Evolutionary conservation across 2,329 filamentous ascomycete genomes (phyloP), one percentile per base, ranked within the genome.

Genomic region (Trichoderma sp.): DNA sequence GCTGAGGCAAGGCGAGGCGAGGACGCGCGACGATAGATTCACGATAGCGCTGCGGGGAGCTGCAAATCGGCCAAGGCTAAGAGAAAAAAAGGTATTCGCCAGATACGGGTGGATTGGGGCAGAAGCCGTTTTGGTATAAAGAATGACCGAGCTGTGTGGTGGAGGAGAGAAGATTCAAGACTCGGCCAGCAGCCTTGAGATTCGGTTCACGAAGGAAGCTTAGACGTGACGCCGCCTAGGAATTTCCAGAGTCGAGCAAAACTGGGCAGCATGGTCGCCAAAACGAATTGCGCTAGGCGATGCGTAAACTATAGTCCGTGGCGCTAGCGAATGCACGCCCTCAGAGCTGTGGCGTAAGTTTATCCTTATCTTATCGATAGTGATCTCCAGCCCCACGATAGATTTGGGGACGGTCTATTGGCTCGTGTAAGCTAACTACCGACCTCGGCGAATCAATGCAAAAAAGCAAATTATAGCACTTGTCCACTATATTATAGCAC

Each of bases 221-320:
- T 50, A 19, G 56, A 64, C 32, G 68, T 45, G 52, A 61, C 67
- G 45, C 37, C 67, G 45, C 37, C 70, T 75, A 77, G 77, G 79
- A 81, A 81, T 78, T 79, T 78, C 76, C 72, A 72, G 75, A 74
- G 75, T 72, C 22, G 60, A 69, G 73, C 72, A 74, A 77, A 76
- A 74, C 79, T 77, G 80, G 80, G 80, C 76, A 71, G 68, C 75
- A 71, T 71, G 57, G 78, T 74, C 76, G 72, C 79, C 79, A 81
- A 82, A 77, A 76, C 79, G 76, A 78, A 74, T 70, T 67, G 70
- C 79, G 80, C 80, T 82, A 82, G 78, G 75, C 2, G 12, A 1
- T 58, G 79, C 68, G 77, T 76, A 7, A 81, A 78, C 56, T 56
- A 74, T 80, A n/a, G 70, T 78, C 78, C 79, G 77, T 64, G 52